These are phyloP conservation scores for Xylariaceae sp. DNA, from an alignment of 2,329 filamentous ascomycete species.

Conservation along the genomic window DNA sequence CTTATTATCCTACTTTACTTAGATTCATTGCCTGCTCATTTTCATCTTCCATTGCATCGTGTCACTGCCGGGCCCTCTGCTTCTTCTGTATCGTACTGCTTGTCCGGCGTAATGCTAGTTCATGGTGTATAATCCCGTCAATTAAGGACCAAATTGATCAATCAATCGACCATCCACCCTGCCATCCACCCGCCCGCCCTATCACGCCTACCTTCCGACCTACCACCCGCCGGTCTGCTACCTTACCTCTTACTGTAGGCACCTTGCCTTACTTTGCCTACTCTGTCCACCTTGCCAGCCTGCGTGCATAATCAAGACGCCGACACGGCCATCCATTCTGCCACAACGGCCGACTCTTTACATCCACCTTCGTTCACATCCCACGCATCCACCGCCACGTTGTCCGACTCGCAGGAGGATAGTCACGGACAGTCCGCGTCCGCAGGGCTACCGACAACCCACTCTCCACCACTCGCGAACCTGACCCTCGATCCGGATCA, in stretches of 20 bases:
- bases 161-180: constrained; percentile 1
- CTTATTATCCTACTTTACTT: no score
- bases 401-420: constrained; percentile 42
- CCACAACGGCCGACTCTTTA: constrained; percentile 2
- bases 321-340: constrained; percentile 11
- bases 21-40: no score
- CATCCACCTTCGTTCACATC: constrained; percentile 1
- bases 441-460: constrained; percentile 31
- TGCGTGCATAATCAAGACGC: constrained; percentile 20
- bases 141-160: constrained; percentile 8
- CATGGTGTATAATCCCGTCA: no score
- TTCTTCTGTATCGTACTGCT: no score
- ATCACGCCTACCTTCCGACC: no score
- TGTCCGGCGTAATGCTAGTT: no score
- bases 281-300: constrained; percentile 4
- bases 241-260: no score
- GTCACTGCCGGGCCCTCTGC: no score
- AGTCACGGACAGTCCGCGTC: constrained; percentile 41
- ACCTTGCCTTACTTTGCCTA: no score
- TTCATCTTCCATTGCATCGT: no score
- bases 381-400: constrained; percentile 35
- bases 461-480: constrained; percentile 15
- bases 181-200: no score
- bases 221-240: no score
- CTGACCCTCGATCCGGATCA: constrained; percentile 4